phyloP scores from a whole-genome alignment of 345 rosid genomes.

The Sisymbrium irio region DNA sequence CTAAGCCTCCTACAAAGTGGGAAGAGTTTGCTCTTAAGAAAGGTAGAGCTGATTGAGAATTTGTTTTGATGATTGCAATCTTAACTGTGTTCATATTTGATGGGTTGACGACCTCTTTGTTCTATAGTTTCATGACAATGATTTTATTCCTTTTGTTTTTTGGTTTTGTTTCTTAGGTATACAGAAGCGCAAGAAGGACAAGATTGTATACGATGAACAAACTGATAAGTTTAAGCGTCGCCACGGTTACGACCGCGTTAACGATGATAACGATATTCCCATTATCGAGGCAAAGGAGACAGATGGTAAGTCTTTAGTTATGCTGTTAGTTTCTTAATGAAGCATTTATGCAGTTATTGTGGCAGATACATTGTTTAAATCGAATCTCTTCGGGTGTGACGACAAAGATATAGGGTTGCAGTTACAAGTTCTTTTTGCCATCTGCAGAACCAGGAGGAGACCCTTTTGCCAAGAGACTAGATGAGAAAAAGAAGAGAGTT shows the following conservation, averaged over 20 bases:
- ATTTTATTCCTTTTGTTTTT: background rate
- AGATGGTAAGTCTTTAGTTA: slow-evolving; percentile 52
- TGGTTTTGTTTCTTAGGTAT: slow-evolving; percentile 55
- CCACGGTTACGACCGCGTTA: slow-evolving; percentile 88
- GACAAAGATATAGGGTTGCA: background rate
- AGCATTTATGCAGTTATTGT: background rate
- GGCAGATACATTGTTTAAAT: background rate
- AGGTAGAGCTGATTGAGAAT: slow-evolving; percentile 38
- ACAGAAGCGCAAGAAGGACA: slow-evolving; percentile 79
- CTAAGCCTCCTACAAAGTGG: slow-evolving; percentile 42
- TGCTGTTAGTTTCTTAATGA: background rate
- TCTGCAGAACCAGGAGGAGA: slow-evolving; percentile 76
- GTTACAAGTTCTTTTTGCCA: slow-evolving; percentile 7
- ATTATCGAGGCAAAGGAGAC: slow-evolving; percentile 80
- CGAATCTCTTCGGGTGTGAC: background rate
- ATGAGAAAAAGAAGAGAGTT: slow-evolving; percentile 72
- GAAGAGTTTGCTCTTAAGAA: slow-evolving; percentile 41
- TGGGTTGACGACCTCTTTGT: background rate
- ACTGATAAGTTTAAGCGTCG: slow-evolving; percentile 83
- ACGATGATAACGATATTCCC: slow-evolving; percentile 81
- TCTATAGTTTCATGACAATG: background rate
- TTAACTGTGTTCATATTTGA: slow-evolving; percentile 1
- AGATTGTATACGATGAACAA: slow-evolving; percentile 78
- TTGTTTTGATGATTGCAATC: background rate
- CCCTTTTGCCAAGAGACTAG: slow-evolving; percentile 78